phyloP scores from a whole-genome alignment of 495 filamentous ascomycete genomes.

The Pyronema domesticum region DNA sequence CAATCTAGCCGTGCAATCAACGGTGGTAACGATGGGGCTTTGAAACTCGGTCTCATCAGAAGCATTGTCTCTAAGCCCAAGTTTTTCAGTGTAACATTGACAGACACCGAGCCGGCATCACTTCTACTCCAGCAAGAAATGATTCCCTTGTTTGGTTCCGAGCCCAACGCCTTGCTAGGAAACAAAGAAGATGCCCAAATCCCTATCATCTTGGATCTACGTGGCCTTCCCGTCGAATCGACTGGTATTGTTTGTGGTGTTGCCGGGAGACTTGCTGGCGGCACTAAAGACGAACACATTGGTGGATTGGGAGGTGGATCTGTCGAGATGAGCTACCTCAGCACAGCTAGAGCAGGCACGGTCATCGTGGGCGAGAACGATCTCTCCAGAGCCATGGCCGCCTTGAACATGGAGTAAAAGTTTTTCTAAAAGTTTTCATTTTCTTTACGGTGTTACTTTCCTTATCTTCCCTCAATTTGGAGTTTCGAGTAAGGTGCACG shows the following conservation, averaged over 20 bases:
- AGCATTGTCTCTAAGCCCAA: conserved; percentile 54
- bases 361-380: conserved; percentile 69
- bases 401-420: conserved; percentile 32
- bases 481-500: too few relatives aligned
- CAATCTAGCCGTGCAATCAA: conserved; percentile 29
- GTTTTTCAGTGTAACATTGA: conserved; percentile 75
- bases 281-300: conserved; percentile 13
- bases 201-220: conserved; percentile 76
- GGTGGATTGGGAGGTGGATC: conserved; percentile 24
- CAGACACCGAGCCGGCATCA: conserved; percentile 66
- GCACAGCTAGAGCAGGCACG: conserved; percentile 73
- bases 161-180: conserved; percentile 49
- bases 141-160: conserved; percentile 39
- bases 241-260: conserved; percentile 91
- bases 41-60: conserved; percentile 49
- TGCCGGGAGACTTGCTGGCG: conserved; percentile 56
- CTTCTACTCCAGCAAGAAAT: conserved; percentile 64
- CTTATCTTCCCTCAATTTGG: background rate
- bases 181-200: conserved; percentile 56
- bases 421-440: conserved; percentile 9
- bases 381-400: conserved; percentile 49
- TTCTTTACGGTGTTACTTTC: background rate
- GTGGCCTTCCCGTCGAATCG: conserved; percentile 64
- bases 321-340: conserved; percentile 81
- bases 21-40: conserved; percentile 23